A percentile compares a stretch with the other conserved stretches of the same genome.
Evolutionary conservation across 352 stramenopile species (phyloP).

Genomic region (Phytophthora pseudosyringae): DNA sequence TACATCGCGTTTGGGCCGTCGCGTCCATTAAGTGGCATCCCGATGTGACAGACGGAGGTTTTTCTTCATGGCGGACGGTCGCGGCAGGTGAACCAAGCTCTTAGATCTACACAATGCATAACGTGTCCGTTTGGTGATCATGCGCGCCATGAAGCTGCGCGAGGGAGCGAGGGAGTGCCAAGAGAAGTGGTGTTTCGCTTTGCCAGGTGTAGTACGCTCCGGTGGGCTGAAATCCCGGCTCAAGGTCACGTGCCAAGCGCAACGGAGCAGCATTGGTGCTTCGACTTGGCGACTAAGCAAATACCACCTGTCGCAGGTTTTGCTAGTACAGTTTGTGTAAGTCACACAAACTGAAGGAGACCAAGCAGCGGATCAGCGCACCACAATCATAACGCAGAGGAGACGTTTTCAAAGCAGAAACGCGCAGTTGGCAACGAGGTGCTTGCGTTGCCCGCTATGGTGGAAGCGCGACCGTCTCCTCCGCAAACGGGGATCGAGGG

Average conservation of each 20-base stretch:
- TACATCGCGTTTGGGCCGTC: conserved; percentile 14
- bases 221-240: not conserved
- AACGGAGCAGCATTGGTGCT: conserved; percentile 4
- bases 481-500: not conserved
- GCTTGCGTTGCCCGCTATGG: not conserved
- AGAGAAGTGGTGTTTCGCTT: conserved; percentile 20
- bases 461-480: not conserved
- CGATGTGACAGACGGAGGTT: conserved; percentile 3
- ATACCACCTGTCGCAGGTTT: conserved; percentile 22
- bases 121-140: not conserved
- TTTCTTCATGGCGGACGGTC: not conserved
- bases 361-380: not conserved
- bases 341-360: conserved; percentile 12
- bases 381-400: not conserved
- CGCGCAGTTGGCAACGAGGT: not conserved
- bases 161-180: too few species aligned
- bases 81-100: not conserved
- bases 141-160: not conserved
- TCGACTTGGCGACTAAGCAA: conserved; percentile 22
- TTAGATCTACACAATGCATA: not conserved
- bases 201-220: conserved; percentile 1
- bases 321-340: conserved; percentile 9
- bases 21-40: not conserved
- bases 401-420: conserved; percentile 1
- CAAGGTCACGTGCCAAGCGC: not conserved